Percentiles rank a stretch among this genome's conserved stretches.
These are phyloP conservation scores for Globisporangium cystogenes DNA, from an alignment of 352 stramenopile species.

Conservation along the genomic window DNA sequence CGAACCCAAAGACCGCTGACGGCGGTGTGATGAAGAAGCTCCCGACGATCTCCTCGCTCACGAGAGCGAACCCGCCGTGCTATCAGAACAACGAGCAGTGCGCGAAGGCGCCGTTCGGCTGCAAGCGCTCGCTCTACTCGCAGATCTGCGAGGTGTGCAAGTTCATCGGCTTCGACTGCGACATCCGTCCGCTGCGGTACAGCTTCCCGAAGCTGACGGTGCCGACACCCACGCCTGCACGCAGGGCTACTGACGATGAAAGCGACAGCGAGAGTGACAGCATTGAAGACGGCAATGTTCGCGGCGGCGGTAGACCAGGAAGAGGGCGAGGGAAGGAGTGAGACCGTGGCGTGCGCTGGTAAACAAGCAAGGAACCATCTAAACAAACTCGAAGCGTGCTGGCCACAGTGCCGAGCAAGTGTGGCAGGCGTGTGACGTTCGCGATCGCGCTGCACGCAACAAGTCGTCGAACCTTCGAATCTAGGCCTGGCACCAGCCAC, in stretches of 20 bases:
- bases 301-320: no score
- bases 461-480: no score
- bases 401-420: no score
- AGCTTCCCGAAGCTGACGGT: background rate
- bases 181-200: background rate
- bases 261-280: no score
- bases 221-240: background rate
- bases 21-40: constrained; percentile 41
- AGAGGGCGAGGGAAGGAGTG: background rate
- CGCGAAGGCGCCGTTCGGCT: constrained; percentile 34
- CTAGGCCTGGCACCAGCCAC: no score
- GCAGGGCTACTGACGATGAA: no score
- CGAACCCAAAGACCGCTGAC: constrained; percentile 20
- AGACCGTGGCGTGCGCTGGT: background rate
- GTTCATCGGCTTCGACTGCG: background rate
- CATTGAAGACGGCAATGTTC: no score
- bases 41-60: constrained; percentile 31
- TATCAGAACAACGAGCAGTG: constrained; percentile 61
- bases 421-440: no score
- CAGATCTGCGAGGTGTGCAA: constrained; percentile 66
- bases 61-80: constrained; percentile 50
- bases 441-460: no score
- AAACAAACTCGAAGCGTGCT: no score
- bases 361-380: no score
- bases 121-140: constrained; percentile 46